Conservation (phyloP, 2,329 filamentous ascomycete genomes). For the Aspergillus novoparasiticus region DNA sequence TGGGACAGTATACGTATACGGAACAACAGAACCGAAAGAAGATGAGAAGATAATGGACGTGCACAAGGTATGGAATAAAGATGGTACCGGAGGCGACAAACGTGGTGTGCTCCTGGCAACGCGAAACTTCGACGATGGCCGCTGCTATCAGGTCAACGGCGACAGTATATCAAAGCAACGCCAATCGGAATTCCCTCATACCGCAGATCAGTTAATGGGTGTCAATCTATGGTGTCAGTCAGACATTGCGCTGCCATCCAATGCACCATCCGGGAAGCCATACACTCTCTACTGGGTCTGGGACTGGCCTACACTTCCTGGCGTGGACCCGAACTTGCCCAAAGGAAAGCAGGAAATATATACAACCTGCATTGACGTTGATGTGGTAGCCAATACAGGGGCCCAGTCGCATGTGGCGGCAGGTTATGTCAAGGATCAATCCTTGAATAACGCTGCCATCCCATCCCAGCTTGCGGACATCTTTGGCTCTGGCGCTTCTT, state of each 20-base stretch:
- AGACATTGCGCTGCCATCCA: conserved; percentile 72
- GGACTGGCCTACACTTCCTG: conserved; percentile 75
- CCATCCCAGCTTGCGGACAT: conserved; percentile 41
- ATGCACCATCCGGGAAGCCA: conserved; percentile 62
- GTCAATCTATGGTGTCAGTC: conserved; percentile 76
- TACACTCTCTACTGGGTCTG: conserved; percentile 95
- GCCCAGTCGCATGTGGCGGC: conserved; percentile 15
- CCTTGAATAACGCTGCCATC: conserved; percentile 43
- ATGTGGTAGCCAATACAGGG: conserved; percentile 36
- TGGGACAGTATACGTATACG: conserved; percentile 75
- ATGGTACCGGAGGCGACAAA: conserved; percentile 78
- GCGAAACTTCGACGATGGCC: conserved; percentile 84
- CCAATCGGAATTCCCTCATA: conserved; percentile 56
- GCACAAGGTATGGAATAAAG: conserved; percentile 74
- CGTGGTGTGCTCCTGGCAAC: conserved; percentile 75
- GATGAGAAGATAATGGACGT: conserved; percentile 66
- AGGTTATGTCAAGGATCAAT: conserved; percentile 36
- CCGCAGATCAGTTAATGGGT: conserved; percentile 55
- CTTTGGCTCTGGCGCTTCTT: conserved; percentile 14
- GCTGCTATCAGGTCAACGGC: conserved; percentile 80
- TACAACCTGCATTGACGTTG: conserved; percentile 53
- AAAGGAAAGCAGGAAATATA: conserved; percentile 50
- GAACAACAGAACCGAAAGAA: conserved; percentile 61
- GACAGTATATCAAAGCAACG: conserved; percentile 62
- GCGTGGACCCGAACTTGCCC: conserved; percentile 35